Evolutionary conservation across 192 early-diverging fungal genomes (phyloP), one percentile per base, ranked within the genome.

Genomic region (Tieghemiomyces parasiticus): DNA sequence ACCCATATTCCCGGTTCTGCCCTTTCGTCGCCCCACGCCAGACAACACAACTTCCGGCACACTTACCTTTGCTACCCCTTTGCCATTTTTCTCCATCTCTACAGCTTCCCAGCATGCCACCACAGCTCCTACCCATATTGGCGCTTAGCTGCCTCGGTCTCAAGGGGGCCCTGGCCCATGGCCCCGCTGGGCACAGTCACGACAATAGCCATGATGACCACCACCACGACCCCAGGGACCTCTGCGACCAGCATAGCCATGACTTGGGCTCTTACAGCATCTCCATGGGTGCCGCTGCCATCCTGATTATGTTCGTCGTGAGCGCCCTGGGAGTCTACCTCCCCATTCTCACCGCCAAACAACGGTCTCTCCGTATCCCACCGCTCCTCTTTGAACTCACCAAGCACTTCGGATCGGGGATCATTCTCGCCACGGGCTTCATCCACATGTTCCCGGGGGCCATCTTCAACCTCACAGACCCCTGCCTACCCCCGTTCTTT

Each of bases 391-490:
- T 83, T 13, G 65, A 70, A 6, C 65, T 66, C 0, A 72, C 71
- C 28, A 75, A 75, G 46, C 76, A 76, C 35, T 83, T 83, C 62
- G 79, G 81, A 10, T 75, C 81, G 1, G 87, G 85, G 0, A 78
- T 87, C 8, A 82, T 90, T 46, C 53, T 88, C 24, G 81, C 87
- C 8, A 90, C 87, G 2, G 81, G 80, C 4, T 85, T 90, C 58
- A 80, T 90, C 38, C 87, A 90, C 64, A 82, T 88, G 84, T 61
- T 88, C 0, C 77, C 81, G 16, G 68, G 64, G 14, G 77, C 83
- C 26, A 63, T 79, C 14, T 66, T 68, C 25, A 69, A 70, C 9
- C 71, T 88, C 13, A 70, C 76, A 0, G 74, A 78, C 24, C 66
- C 71, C 30, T 82, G 86, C 62, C 61, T 86, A 29, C 71, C 79